These are phyloP conservation scores for Afroboletus lepidellus DNA, from an alignment of 1,284 basidiomycete species.

Conservation along the genomic window DNA sequence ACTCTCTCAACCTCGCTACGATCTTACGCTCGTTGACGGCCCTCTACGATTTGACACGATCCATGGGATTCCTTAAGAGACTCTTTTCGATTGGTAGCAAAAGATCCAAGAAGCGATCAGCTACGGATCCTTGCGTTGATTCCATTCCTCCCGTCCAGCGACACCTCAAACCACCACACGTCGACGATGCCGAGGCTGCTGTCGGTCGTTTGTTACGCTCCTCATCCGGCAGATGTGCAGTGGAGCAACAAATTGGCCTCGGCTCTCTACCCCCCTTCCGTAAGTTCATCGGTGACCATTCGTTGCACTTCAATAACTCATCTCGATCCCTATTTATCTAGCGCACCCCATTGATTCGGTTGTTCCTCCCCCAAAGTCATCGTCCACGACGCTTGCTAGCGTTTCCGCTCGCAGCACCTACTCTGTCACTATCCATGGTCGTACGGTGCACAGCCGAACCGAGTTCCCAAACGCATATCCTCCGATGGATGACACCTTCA, in stretches of 20 bases:
- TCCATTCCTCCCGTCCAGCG: constrained; percentile 7
- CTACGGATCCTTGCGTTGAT: constrained; percentile 15
- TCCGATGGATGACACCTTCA: constrained; percentile 29
- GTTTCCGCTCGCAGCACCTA: constrained; percentile 59
- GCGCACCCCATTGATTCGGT: constrained; percentile 67
- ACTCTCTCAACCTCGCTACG: constrained; percentile 8
- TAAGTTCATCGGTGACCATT: constrained; percentile 39
- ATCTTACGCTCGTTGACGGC: constrained; percentile 32
- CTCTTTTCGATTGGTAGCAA: constrained; percentile 68
- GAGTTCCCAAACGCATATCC: constrained; percentile 65
- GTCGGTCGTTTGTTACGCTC: constrained; percentile 66
- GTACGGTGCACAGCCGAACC: constrained; percentile 57
- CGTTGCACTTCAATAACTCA: not conserved
- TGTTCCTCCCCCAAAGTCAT: constrained; percentile 46
- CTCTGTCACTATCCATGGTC: constrained; percentile 64
- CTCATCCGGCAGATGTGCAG: constrained; percentile 62
- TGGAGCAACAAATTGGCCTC: constrained; percentile 55
- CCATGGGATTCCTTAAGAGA: constrained; percentile 69
- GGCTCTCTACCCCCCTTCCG: constrained; percentile 62
- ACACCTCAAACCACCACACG: constrained; percentile 17
- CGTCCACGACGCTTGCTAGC: constrained; percentile 49
- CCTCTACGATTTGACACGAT: constrained; percentile 31
- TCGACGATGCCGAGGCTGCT: constrained; percentile 56
- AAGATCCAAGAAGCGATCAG: constrained; percentile 47
- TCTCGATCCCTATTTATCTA: constrained; percentile 25